Base-by-base conservation (phyloP, 1,284 basidiomycete genomes). In the Hemileia vastatrix region DNA sequence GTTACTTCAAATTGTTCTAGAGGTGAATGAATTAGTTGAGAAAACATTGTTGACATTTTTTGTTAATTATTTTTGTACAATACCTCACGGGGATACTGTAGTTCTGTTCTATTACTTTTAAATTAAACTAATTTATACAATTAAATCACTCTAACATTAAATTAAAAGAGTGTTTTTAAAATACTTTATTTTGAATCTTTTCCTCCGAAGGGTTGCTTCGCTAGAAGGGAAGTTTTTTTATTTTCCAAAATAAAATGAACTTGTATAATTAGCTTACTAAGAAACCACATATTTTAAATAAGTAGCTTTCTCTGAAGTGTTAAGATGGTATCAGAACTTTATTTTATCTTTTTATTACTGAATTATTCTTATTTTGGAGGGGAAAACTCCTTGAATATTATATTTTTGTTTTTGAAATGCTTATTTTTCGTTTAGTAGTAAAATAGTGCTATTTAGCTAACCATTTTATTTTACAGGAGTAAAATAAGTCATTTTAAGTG, bases 1-100 rank as follows among this genome's bases (percentile, higher is more conserved):
- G 69, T 68, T 36, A 74, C 74, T 69, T 76, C 74, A 67, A 76
- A 76, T 71, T 76, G 73, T 66, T 75, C 75, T 71, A 76, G 67
- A 57, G 74, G 74, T 63, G 75, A 76, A 66, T 68, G 65, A 67
- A 76, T 73, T 66, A 70, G n/a, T n/a, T n/a, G n/a, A n/a, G n/a
- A n/a, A n/a, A n/a, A n/a, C n/a, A n/a, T n/a, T 54, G 45, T 57
- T 52, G 50, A 63, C 49, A 23, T 48, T 23, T 31, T 49, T 54
- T 64, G 33, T 21, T 65, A 63, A 23, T 24, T 36, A 21, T 64
- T 15, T 62, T 57, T 67, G 13, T 19, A 65, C 43, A 49, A 32
- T 67, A 49, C n/a, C n/a, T n/a, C n/a, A n/a, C n/a, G n/a, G 19
- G 54, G 21, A 33, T 4, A 64, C n/a, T 11, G 43, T 15, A 55